These are phyloP conservation scores for Crotalaria pallida DNA, from an alignment of 306 rosid genomes.

Conservation along the genomic window DNA sequence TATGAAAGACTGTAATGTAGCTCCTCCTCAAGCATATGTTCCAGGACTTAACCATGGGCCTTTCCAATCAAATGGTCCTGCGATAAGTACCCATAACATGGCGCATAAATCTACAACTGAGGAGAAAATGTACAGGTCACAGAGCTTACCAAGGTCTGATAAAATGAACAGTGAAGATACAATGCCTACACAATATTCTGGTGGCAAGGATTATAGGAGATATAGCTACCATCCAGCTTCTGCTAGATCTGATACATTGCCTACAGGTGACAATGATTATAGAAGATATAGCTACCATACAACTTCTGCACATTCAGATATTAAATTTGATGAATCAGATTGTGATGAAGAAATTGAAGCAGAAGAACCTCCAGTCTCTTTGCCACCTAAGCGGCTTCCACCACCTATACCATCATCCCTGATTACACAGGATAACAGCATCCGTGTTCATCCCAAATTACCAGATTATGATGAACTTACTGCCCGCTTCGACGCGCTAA, in stretches of 20 bases:
- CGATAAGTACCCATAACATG: constrained; percentile 22
- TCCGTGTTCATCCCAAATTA: constrained; percentile 76
- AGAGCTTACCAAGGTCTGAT: constrained; percentile 46
- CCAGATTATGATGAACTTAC: constrained; percentile 84
- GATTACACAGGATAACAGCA: constrained; percentile 28
- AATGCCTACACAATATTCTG: constrained; percentile 13
- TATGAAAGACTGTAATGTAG: constrained; percentile 42
- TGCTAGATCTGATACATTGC: constrained; percentile 10
- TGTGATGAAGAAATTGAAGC: constrained; percentile 64
- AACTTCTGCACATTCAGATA: constrained; percentile 48
- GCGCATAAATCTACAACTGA: constrained; percentile 28
- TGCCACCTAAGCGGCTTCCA: constrained; percentile 55
- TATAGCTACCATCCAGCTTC: constrained; percentile 63
- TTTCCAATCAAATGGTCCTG: constrained; percentile 24
- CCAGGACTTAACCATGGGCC: constrained; percentile 15
- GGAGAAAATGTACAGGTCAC: constrained; percentile 32
- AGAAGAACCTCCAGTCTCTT: constrained; percentile 39
- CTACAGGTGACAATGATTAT: constrained; percentile 27
- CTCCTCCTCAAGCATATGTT: constrained; percentile 29
- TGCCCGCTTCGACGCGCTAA: constrained; percentile 87
- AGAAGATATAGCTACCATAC: constrained; percentile 74
- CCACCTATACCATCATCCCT: constrained; percentile 49
- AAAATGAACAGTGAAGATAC: constrained; percentile 30
- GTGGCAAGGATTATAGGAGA: constrained; percentile 48
- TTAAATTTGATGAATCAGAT: constrained; percentile 81